These are phyloP conservation scores for Graphium sp. DNA, from an alignment of 2,329 filamentous ascomycete genomes.

Conservation along the genomic window DNA sequence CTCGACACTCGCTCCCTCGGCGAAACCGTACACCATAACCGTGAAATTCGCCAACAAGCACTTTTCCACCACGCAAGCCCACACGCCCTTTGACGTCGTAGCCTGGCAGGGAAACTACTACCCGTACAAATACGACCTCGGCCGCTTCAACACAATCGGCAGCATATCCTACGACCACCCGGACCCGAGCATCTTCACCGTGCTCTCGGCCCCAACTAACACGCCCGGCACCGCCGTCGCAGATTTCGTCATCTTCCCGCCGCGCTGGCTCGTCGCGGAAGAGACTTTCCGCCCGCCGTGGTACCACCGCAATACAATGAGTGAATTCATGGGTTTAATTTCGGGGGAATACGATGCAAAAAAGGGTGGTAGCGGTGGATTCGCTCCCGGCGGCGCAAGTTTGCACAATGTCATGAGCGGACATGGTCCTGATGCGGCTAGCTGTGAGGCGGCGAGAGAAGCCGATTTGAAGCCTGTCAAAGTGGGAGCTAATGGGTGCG, in stretches of 20 bases:
- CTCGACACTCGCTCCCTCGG: conserved; percentile 12
- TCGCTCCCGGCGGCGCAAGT: conserved; percentile 40
- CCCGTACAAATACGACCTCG: conserved; percentile 69
- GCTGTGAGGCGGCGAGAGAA: conserved; percentile 36
- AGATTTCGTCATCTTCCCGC: conserved; percentile 59
- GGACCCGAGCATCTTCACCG: conserved; percentile 63
- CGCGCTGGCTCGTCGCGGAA: conserved; percentile 52
- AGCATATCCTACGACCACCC: conserved; percentile 62
- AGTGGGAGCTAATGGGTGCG: conserved; percentile 43
- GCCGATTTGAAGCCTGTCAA: conserved; percentile 35
- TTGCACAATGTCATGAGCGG: conserved; percentile 59
- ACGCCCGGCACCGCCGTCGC: conserved; percentile 46
- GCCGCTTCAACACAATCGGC: conserved; percentile 60
- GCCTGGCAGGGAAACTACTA: conserved; percentile 71
- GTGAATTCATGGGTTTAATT: conserved; percentile 47
- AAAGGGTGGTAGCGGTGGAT: conserved; percentile 31
- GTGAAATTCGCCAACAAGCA: conserved; percentile 53
- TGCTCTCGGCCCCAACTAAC: conserved; percentile 45
- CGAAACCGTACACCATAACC: conserved; percentile 27
- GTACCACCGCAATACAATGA: conserved; percentile 55
- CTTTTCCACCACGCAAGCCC: conserved; percentile 47
- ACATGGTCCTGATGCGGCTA: conserved; percentile 42
- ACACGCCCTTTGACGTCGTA: conserved; percentile 65
- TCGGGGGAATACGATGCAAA: conserved; percentile 45
- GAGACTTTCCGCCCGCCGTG: conserved; percentile 57